A percentile compares a stretch with the other conserved stretches of the same genome.
phyloP scores from a whole-genome alignment of 108 stramenopile species.

The Poteriospumella lacustris region DNA sequence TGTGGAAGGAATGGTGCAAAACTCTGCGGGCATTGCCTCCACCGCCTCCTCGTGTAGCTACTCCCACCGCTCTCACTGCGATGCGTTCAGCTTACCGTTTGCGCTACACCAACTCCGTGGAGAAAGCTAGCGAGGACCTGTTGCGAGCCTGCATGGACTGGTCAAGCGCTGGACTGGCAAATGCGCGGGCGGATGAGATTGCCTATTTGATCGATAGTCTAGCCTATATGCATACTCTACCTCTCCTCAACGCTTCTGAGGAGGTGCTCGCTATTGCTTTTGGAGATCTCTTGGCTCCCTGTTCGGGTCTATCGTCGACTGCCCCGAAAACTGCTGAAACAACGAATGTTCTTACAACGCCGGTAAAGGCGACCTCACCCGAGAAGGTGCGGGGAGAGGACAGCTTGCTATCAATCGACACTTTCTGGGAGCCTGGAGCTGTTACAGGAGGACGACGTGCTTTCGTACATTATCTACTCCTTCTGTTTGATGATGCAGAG shows the following conservation, averaged over 20 bases:
- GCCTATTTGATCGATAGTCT: conserved; percentile 7
- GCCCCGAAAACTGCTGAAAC: conserved; percentile 6
- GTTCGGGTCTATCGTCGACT: conserved; percentile 6
- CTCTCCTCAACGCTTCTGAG: conserved; percentile 6
- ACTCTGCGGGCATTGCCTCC: conserved; percentile 5
- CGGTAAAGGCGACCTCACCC: conserved; percentile 5
- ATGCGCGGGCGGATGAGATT: conserved; percentile 6
- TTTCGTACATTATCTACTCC: conserved; percentile 3
- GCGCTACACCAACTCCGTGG: conserved; percentile 5
- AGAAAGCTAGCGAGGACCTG: conserved; percentile 6
- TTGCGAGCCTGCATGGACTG: conserved; percentile 6
- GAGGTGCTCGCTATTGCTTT: conserved; percentile 6
- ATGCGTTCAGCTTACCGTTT: conserved; percentile 7
- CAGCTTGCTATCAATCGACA: conserved; percentile 7
- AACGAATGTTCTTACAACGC: neutral
- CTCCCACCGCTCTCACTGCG: conserved; percentile 5
- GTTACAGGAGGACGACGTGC: conserved; percentile 6
- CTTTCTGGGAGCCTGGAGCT: conserved; percentile 6
- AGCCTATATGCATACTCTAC: conserved; percentile 7
- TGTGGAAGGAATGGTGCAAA: conserved; percentile 7
- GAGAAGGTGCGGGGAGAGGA: conserved; percentile 5
- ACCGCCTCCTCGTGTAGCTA: conserved; percentile 6
- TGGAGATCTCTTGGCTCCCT: conserved; percentile 6
- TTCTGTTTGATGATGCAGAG: conserved; percentile 7
- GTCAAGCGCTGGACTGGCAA: conserved; percentile 6